These are phyloP conservation scores for Tulasnella sp. DNA, from an alignment of 768 basidiomycete species.

Conservation along the genomic window DNA sequence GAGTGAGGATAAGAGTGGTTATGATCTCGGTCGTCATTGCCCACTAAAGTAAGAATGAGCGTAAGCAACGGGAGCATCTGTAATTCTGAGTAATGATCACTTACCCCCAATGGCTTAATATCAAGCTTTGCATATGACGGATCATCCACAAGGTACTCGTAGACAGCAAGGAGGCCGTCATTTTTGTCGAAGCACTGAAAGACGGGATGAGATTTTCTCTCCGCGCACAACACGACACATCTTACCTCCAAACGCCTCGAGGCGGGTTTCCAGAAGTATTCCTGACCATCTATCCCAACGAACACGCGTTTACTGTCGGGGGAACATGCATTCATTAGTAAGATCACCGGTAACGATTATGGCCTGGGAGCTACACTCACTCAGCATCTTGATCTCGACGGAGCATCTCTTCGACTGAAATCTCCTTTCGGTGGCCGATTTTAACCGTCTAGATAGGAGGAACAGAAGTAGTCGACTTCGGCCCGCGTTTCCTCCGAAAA, in stretches of 20 bases:
- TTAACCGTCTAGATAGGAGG: slow-evolving; percentile 10
- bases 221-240: neutral
- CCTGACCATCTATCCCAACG: slow-evolving; percentile 55
- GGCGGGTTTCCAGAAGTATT: slow-evolving; percentile 63
- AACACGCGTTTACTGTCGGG: slow-evolving; percentile 71
- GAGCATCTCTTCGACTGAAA: slow-evolving; percentile 13
- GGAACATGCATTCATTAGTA: neutral
- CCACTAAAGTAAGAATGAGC: neutral
- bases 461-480: neutral
- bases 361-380: neutral
- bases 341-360: neutral
- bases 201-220: neutral
- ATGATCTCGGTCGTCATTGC: slow-evolving; percentile 65
- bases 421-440: neutral
- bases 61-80: neutral
- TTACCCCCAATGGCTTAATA: slow-evolving; percentile 31
- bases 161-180: slow-evolving; percentile 49
- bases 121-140: slow-evolving; percentile 51
- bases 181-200: slow-evolving; percentile 57
- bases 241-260: slow-evolving; percentile 24
- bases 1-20: slow-evolving; percentile 65
- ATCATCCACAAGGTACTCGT: slow-evolving; percentile 58
- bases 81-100: neutral
- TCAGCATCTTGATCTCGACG: neutral
- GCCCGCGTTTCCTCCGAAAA: neutral